Percentiles rank a stretch among this genome's conserved stretches.
phyloP scores from a whole-genome alignment of 352 stramenopile species.

The Plasmopara halstedii region DNA sequence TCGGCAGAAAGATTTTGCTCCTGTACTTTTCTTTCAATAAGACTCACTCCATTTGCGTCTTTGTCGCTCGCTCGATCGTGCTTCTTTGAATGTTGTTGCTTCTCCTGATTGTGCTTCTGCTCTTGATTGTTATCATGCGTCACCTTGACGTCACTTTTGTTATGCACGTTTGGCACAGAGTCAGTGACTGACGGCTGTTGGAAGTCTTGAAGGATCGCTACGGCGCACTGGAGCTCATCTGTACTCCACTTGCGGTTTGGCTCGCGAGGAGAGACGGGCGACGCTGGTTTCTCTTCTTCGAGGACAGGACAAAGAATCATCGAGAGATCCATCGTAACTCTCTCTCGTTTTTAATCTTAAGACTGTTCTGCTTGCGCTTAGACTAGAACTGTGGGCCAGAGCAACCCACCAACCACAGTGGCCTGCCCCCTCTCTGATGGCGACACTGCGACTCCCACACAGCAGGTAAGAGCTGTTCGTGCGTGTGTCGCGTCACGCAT shows the following conservation, averaged over 20 bases:
- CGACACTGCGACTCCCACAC: conserved; percentile 26
- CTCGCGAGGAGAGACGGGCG: conserved; percentile 2
- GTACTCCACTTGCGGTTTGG: conserved; percentile 28
- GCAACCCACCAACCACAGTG: conserved; percentile 31
- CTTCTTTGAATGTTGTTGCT: neutral
- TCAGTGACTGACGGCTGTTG: conserved; percentile 17
- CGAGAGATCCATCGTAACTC: conserved; percentile 35
- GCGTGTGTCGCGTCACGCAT: conserved; percentile 41
- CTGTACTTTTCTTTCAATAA: conserved; percentile 1
- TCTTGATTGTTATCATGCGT: conserved; percentile 10
- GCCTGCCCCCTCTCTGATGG: conserved; percentile 19
- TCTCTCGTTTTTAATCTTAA: conserved; percentile 1
- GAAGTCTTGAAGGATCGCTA: conserved; percentile 61
- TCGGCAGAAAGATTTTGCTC: conserved; percentile 1
- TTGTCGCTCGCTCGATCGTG: conserved; percentile 3
- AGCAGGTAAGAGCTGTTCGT: conserved; percentile 22
- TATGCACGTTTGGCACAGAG: neutral
- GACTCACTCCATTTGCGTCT: neutral
- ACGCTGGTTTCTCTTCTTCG: conserved; percentile 18
- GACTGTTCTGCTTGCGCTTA: conserved; percentile 7
- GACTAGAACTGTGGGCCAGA: conserved; percentile 30
- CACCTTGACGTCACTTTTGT: neutral
- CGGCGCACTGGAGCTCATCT: conserved; percentile 51
- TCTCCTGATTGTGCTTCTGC: conserved; percentile 11
- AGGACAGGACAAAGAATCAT: conserved; percentile 42